Evolutionary conservation across 2,329 filamentous ascomycete species (phyloP).

Genomic region (Colletotrichum tropicicola): DNA sequence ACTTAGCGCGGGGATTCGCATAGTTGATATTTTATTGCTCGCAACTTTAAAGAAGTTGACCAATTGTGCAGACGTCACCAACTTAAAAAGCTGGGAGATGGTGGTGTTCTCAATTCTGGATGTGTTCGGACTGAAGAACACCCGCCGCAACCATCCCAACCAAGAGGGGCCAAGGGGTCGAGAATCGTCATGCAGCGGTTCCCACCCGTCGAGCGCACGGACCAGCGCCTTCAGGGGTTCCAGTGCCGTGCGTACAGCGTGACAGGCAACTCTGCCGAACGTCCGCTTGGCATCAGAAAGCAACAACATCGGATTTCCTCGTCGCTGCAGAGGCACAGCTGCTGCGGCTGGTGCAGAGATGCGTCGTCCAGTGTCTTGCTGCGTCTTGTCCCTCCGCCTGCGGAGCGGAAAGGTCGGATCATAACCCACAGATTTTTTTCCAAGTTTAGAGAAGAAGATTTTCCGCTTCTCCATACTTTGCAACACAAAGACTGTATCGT

Average conservation of each 20-base stretch:
- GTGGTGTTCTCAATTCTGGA: neutral
- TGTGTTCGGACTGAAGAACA: constrained; percentile 6
- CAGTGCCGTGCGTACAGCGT: neutral
- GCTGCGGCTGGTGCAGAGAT: too few relatives aligned
- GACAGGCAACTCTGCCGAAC: constrained; percentile 24
- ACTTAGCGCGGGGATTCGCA: neutral
- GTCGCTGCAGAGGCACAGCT: too few relatives aligned
- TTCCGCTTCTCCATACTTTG: constrained; percentile 1
- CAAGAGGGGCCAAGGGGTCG: neutral
- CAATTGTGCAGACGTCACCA: neutral
- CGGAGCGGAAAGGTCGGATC: neutral
- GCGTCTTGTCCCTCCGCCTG: neutral
- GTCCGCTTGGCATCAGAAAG: neutral
- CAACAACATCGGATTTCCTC: neutral
- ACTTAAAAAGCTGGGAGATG: neutral
- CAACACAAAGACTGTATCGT: constrained; percentile 4
- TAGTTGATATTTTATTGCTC: constrained; percentile 4
- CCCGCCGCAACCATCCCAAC: constrained; percentile 15
- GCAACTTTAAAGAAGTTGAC: neutral
- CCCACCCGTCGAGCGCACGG: constrained; percentile 5
- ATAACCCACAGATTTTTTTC: constrained; percentile 1
- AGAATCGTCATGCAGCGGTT: constrained; percentile 18
- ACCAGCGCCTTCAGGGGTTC: constrained; percentile 11
- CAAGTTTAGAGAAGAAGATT: neutral
- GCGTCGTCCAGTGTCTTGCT: constrained; percentile 2